Evolutionary conservation across 257 asterid genomes (phyloP).

Genomic region (Nicotiana knightiana): DNA sequence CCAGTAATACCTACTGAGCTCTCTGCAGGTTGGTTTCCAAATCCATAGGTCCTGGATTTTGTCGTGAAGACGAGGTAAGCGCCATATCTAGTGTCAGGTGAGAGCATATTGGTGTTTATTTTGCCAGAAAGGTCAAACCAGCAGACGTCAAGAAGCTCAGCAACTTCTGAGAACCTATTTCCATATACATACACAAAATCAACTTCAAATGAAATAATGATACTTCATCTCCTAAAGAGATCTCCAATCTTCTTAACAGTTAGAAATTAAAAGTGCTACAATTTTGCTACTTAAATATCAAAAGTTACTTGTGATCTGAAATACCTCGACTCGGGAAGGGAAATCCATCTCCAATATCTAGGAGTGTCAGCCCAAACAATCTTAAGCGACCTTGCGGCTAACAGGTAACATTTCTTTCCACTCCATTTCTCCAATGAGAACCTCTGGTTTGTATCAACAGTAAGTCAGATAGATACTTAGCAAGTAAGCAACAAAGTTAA

Average conservation of each 20-base stretch:
- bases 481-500: not conserved
- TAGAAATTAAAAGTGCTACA: not conserved
- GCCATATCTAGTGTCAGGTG: slow-evolving; percentile 52
- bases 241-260: too few species aligned
- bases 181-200: slow-evolving; percentile 1
- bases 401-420: slow-evolving; percentile 70
- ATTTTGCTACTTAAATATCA: not conserved
- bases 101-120: slow-evolving; percentile 41
- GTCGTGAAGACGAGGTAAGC: slow-evolving; percentile 57
- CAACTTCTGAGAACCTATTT: slow-evolving; percentile 10
- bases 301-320: not conserved
- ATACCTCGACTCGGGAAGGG: slow-evolving; percentile 62
- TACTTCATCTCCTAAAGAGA: too few species aligned
- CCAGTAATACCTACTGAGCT: slow-evolving; percentile 36
- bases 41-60: slow-evolving; percentile 29
- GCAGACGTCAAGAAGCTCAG: slow-evolving; percentile 41
- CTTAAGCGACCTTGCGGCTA: slow-evolving; percentile 55
- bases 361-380: slow-evolving; percentile 65
- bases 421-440: slow-evolving; percentile 59
- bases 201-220: not conserved
- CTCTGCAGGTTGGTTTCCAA: slow-evolving; percentile 34
- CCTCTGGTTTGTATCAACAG: slow-evolving; percentile 37
- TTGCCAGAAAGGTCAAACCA: slow-evolving; percentile 63
- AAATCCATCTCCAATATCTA: slow-evolving; percentile 54
- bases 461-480: slow-evolving; percentile 18